A percentile compares a stretch with the other conserved stretches of the same genome.
phyloP scores from a whole-genome alignment of 306 rosid species.

The Quercus glauca region DNA sequence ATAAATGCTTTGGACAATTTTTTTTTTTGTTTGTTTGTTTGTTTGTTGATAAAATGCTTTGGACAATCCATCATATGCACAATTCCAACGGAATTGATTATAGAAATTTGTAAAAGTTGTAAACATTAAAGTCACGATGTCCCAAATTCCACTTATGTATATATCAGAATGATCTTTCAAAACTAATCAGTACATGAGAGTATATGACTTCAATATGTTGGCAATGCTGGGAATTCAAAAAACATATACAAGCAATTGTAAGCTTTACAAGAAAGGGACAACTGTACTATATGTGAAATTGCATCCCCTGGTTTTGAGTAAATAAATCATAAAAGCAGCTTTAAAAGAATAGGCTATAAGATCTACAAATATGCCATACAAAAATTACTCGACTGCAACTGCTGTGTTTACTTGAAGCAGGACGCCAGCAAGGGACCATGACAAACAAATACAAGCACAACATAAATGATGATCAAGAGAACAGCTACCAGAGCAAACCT shows the following conservation, averaged over 20 bases:
- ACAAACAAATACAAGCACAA: constrained; percentile 16
- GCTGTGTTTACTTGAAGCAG: constrained; percentile 37
- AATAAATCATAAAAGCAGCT: not conserved
- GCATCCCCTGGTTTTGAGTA: not conserved
- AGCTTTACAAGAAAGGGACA: not conserved
- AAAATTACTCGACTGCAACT: not conserved
- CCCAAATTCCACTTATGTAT: no score
- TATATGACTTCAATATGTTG: no score
- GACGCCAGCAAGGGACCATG: constrained; percentile 38
- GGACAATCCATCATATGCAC: no score
- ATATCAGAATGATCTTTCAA: no score
- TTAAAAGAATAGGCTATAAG: not conserved
- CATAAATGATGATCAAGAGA: constrained; percentile 17
- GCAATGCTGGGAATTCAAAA: no score
- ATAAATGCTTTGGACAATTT: no score
- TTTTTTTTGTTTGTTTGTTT: no score
- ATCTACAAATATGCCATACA: not conserved
- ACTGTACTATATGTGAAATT: not conserved
- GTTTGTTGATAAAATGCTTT: no score
- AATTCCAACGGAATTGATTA: no score
- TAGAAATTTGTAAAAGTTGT: no score
- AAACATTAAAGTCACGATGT: no score
- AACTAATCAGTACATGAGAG: no score
- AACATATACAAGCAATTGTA: not conserved
- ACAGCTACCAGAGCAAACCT: constrained; percentile 19